Evolutionary conservation across 1,139 yeast species (phyloP).

Genomic region (Taiozyma sp.): DNA sequence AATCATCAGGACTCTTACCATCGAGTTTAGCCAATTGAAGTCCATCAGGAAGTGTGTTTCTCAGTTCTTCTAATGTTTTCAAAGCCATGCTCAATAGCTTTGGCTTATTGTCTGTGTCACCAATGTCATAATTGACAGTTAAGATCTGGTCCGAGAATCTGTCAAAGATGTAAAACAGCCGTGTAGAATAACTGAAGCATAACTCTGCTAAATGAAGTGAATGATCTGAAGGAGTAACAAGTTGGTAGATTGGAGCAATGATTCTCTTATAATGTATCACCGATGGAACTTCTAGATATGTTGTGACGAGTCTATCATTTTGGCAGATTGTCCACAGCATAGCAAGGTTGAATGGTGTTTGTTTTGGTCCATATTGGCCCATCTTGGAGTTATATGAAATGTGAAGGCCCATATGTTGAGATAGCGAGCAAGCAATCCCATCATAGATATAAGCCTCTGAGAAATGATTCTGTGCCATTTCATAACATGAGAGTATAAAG

Average conservation of each 20-base stretch:
- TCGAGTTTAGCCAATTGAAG: neutral
- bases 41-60: constrained; percentile 9
- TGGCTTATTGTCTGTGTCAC: constrained; percentile 19
- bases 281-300: constrained; percentile 12
- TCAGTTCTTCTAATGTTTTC: constrained; percentile 10
- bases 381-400: constrained; percentile 22
- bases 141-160: constrained; percentile 26
- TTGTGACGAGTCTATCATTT: constrained; percentile 15
- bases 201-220: constrained; percentile 15
- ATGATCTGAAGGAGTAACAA: constrained; percentile 20
- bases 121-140: constrained; percentile 22
- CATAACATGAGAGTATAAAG: constrained; percentile 24
- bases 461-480: constrained; percentile 24
- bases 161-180: constrained; percentile 27
- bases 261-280: constrained; percentile 25
- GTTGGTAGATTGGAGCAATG: constrained; percentile 22
- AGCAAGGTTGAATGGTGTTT: constrained; percentile 23
- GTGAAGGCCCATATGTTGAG: constrained; percentile 29
- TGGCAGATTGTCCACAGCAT: constrained; percentile 25
- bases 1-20: neutral
- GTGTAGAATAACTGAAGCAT: constrained; percentile 21
- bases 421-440: constrained; percentile 25
- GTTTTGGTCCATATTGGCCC: constrained; percentile 24
- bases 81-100: constrained; percentile 18
- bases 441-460: constrained; percentile 25